Evolutionary conservation across 768 basidiomycete genomes (phyloP), one percentile per base, ranked within the genome.

Genomic region (Lactarius sanguifluus): DNA sequence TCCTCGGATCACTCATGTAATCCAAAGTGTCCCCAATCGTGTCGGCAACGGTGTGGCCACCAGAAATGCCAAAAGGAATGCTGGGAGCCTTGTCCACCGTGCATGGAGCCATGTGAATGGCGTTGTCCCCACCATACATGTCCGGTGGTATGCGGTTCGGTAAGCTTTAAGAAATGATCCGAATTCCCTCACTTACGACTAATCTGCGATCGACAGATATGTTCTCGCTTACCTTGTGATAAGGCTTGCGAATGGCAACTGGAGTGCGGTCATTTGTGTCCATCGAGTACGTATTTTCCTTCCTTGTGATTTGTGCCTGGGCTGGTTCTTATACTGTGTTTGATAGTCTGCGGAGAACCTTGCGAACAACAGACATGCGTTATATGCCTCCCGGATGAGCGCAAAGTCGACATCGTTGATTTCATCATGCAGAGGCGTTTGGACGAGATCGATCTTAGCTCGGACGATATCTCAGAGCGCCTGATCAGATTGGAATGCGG

Each of bases 181-280:
- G 13, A 10, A 38, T 13, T 38, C 9, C 13, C 56, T 3, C 16
- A 5, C 5, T 34, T 23, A 20, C 6, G 20, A 34, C 52, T 66
- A 36, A 67, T 6, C 2, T 12, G n/a, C 8, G 2, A 28, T 34
- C 5, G 5, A 12, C 56, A 79, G 78, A 75, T 77, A 32, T 81
- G 80, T 65, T 71, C 75, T 9, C 72, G 78, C 2, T 72, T 79
- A 1, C 80, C 80, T 2, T 79, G 78, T 64, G 76, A 80, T 59
- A 50, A 69, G 40, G 71, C 72, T 0, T 81, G 80, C 62, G 34
- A 12, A 10, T 65, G 72, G n/a, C 28, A 25, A n/a, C 71, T 81
- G 3, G 0, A n/a, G 1, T 81, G 80, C 61, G 78, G 78, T 3
- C 77, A 79, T 60, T 72, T 62, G 2, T 81, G 80, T 59, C 77